These are phyloP conservation scores for Paramyrothecium roridum DNA, from an alignment of 2,329 filamentous ascomycete species.

Conservation along the genomic window DNA sequence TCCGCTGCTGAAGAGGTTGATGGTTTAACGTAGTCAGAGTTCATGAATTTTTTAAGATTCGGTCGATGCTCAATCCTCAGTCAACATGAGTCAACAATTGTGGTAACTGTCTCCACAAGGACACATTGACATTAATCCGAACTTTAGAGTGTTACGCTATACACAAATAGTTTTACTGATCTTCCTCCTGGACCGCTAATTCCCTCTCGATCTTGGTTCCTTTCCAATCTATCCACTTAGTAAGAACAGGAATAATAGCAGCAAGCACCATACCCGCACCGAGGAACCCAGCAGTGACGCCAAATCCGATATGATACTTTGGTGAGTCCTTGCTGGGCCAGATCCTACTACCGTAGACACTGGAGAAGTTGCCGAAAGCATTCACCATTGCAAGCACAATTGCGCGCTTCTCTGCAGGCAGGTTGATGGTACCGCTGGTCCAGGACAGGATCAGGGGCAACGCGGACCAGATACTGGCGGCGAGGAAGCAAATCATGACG, in stretches of 20 bases:
- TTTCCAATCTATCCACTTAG: slow-evolving; percentile 2
- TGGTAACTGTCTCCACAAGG: not conserved
- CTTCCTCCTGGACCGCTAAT: not conserved
- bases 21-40: too few relatives aligned
- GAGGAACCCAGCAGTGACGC: slow-evolving; percentile 22
- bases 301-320: slow-evolving; percentile 21
- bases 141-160: too few relatives aligned
- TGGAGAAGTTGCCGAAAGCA: slow-evolving; percentile 26
- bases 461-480: slow-evolving; percentile 19
- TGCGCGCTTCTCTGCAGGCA: slow-evolving; percentile 26
- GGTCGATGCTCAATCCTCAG: too few relatives aligned
- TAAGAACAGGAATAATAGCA: slow-evolving; percentile 13
- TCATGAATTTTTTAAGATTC: too few relatives aligned
- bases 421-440: slow-evolving; percentile 19
- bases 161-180: too few relatives aligned
- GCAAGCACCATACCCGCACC: slow-evolving; percentile 19
- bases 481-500: slow-evolving; percentile 23
- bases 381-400: slow-evolving; percentile 27
- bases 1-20: too few relatives aligned
- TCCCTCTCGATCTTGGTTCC: not conserved
- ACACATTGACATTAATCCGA: too few relatives aligned
- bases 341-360: slow-evolving; percentile 24
- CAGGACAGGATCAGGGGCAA: slow-evolving; percentile 22
- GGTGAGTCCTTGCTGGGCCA: slow-evolving; percentile 22
- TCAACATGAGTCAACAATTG: not conserved